Evolutionary conservation across 805 yeast genomes (phyloP), one percentile per base, ranked within the genome.

Genomic region (Metschnikowia peoriensis): DNA sequence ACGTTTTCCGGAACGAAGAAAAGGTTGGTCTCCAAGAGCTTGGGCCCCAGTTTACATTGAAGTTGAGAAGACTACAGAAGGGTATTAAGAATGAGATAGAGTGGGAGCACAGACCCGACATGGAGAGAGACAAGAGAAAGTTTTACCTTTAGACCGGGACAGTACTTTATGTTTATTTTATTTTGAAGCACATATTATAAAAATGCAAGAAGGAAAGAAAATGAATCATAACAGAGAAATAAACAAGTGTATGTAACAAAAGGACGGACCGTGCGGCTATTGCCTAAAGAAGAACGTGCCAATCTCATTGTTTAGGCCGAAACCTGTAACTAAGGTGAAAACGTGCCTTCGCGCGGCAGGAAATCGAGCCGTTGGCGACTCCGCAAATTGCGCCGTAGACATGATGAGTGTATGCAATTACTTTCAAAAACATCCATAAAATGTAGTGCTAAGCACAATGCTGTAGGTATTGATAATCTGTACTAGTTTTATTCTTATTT

Each of bases 81-180:
- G 99, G 98, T 49, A 80, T 94, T 63, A 85, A 85, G 65, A 96
- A 90, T 60, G 98, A 93, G 64, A 78, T 88, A 28, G 97, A 90
- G 64, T 93, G 98, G 97, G 97, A 94, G 70, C 96, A 91, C 72
- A 83, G 89, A 61, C 86, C 97, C 4, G 96, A 89, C 59, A 92
- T 94, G 98, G 98, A 94, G 69, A 86, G 87, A 64, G 97, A 93
- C 69, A 93, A 92, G 84, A 85, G 85, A 72, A 91, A 89, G 81
- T 93, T 93, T 67, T 86, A 90, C 66, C 73, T 93, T 60, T 93
- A 75, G 59, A 12, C 7, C 9, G 35, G 35, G 12, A 11, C 12
- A 12, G 10, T 32, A 10, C 10, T 32, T 10, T 32, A 32, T 12
- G 35, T 32, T 32, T 32, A 32, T 9, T 22, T 22, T 22, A 22